Evolutionary conservation across 2,329 filamentous ascomycete species (phyloP).

Genomic region (Calcarisporium arbuscula): DNA sequence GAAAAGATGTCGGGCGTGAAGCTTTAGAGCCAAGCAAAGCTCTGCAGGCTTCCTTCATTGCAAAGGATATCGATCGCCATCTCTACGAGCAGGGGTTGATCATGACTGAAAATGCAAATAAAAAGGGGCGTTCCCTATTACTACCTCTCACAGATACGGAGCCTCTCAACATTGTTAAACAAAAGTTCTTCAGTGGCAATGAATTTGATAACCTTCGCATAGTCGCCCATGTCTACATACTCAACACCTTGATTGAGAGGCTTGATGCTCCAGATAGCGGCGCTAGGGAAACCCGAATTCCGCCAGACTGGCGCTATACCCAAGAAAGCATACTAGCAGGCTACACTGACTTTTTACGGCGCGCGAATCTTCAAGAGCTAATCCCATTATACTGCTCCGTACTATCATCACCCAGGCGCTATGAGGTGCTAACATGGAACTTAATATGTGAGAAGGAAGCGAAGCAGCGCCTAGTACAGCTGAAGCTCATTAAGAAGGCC

Average conservation of each 20-base stretch:
- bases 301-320: conserved; percentile 30
- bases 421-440: conserved; percentile 68
- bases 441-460: conserved; percentile 65
- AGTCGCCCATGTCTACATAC: conserved; percentile 57
- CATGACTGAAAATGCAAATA: conserved; percentile 19
- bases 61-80: conserved; percentile 51
- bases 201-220: conserved; percentile 63
- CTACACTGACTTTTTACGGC: conserved; percentile 75
- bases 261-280: conserved; percentile 29
- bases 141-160: conserved; percentile 16
- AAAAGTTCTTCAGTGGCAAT: conserved; percentile 46
- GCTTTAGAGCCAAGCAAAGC: conserved; percentile 63
- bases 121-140: conserved; percentile 17
- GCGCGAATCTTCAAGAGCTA: conserved; percentile 65
- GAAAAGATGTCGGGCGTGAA: conserved; percentile 49
- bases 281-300: conserved; percentile 7
- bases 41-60: conserved; percentile 69
- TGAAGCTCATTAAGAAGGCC: conserved; percentile 70
- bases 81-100: conserved; percentile 52
- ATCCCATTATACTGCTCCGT: conserved; percentile 86
- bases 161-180: conserved; percentile 29
- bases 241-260: conserved; percentile 61
- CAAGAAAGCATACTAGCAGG: conserved; percentile 72
- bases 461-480: conserved; percentile 58
- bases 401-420: conserved; percentile 56